Evolutionary conservation across 2,329 filamentous ascomycete species (phyloP), one percentile per base, ranked within the genome.

Genomic region (Fusarium sp.): DNA sequence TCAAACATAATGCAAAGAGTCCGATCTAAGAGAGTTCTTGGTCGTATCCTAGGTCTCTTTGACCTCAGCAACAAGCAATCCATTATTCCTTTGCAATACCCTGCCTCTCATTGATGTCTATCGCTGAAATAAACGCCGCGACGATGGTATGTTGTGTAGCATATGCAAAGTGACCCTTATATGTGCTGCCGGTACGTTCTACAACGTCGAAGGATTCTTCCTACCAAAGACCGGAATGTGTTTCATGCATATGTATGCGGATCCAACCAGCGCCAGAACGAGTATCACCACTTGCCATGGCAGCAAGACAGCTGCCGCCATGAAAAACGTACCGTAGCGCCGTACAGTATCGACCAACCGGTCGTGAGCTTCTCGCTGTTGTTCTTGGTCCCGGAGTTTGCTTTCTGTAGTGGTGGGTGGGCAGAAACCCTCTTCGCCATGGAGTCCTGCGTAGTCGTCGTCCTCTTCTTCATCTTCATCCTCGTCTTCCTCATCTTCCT

Each of bases 251-350:
- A 81, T 69, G 73, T 84, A 85, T 74, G 81, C 75, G 62, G 77
- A 72, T 45, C 77, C 81, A 56, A 74, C 74, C 34, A 72, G 74
- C 49, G 79, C 63, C 47, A 78, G 71, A 61, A 80, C 77, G 56
- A 82, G 54, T 26, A 75, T 72, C 51, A 83, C 76, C 58, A 85
- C 74, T 69, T 77, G 77, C 50, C 76, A 76, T 57, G 84, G 84
- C 42, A 86, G 80, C 67, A 86, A 78, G 63, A 86, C 83, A 51
- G 81, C 70, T 16, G 81, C 81, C 13, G 81, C 83, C 55, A 84
- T 71, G 30, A 82, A 60, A 46, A 77, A 75, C 67, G 82, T 77
- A 67, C 84, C 81, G 62, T 80, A 77, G 57, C 76, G 78, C 54
- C 83, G 83, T 62, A 84, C 71, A 53, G 72, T 76, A 40, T 80